Conservation (phyloP, 495 filamentous ascomycete species). For the Neurospora hispaniola region DNA sequence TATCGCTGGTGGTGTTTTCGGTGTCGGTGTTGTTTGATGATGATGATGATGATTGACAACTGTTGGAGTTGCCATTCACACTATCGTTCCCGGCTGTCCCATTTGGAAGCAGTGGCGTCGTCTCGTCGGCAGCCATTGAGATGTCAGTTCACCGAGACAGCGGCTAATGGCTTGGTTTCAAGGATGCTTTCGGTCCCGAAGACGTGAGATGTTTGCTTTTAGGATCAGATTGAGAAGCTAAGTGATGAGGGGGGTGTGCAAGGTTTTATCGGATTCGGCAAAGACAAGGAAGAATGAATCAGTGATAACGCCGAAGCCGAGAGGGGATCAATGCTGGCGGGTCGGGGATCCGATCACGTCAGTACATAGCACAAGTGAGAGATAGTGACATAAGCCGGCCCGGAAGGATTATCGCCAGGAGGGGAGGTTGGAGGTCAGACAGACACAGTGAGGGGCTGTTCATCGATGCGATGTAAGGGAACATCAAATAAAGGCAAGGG, state of each 20-base stretch:
- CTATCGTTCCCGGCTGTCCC: neutral
- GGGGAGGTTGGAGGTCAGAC: neutral
- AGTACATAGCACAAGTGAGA: neutral
- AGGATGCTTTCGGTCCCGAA: neutral
- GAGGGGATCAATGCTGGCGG: neutral
- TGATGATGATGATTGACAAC: neutral
- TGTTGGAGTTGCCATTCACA: no score
- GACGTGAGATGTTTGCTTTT: neutral
- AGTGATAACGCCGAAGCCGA: neutral
- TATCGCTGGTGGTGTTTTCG: no score
- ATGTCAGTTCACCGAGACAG: neutral
- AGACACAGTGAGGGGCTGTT: neutral
- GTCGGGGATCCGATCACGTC: neutral
- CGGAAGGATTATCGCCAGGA: neutral
- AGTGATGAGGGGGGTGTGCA: neutral
- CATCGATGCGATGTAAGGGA: neutral
- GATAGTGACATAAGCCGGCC: neutral
- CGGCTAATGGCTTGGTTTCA: neutral
- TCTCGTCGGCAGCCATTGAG: constrained; percentile 1
- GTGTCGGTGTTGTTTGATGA: neutral
- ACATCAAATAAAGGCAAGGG: neutral
- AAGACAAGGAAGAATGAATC: neutral
- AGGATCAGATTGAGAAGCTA: neutral
- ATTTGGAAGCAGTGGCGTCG: neutral
- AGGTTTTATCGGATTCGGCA: neutral